Conservation (phyloP, 2,329 filamentous ascomycete genomes). For the Aspergillus jensenii region DNA sequence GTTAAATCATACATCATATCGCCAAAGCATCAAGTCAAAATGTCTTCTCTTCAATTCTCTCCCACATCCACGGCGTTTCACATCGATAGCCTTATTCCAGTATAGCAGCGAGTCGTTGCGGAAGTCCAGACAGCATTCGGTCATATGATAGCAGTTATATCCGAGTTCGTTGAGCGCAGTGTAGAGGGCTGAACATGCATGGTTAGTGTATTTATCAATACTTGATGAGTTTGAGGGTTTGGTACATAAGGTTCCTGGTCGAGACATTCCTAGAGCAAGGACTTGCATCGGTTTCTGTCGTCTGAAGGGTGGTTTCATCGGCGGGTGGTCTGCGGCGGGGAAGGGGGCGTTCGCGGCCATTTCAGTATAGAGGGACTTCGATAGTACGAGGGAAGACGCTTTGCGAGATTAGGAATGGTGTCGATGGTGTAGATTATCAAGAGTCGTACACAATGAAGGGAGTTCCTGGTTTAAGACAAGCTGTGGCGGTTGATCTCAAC, state of each 20-base stretch:
- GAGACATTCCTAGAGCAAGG: conserved; percentile 1
- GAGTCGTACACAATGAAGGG: no score
- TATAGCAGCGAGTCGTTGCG: neutral
- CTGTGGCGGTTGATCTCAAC: no score
- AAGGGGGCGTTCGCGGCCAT: neutral
- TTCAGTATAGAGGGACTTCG: neutral
- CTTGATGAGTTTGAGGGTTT: neutral
- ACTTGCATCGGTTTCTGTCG: conserved; percentile 3
- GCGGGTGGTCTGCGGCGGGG: neutral
- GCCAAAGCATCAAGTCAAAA: conserved; percentile 8
- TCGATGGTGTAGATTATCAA: no score
- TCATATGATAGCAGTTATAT: conserved; percentile 3
- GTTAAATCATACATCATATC: conserved; percentile 2
- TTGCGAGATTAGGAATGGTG: no score
- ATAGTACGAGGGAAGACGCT: neutral
- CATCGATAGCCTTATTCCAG: neutral
- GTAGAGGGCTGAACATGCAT: neutral
- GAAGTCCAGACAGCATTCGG: neutral
- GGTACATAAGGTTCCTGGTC: conserved; percentile 2
- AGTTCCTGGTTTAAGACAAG: no score
- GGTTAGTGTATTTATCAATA: neutral
- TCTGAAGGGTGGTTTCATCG: neutral
- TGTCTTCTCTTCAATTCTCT: neutral
- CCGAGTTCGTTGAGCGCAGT: neutral
- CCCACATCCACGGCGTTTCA: neutral